These are phyloP conservation scores for Periconia sp. DNA, from an alignment of 2,329 filamentous ascomycete species.

Conservation along the genomic window DNA sequence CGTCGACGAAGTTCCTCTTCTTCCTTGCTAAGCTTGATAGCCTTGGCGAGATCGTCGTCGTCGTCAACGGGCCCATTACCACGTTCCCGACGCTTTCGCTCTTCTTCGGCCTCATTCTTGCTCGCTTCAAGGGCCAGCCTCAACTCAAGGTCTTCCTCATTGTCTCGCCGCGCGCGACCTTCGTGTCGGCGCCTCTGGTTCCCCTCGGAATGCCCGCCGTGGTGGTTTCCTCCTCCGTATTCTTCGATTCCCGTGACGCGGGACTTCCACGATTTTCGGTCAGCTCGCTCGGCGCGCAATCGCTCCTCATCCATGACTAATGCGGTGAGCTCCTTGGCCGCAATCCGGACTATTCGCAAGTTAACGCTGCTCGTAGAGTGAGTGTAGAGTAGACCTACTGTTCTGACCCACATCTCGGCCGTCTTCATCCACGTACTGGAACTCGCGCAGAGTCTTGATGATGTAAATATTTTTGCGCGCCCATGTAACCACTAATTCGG, in stretches of 20 bases:
- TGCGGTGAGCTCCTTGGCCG: constrained; percentile 92
- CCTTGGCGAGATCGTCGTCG: constrained; percentile 91
- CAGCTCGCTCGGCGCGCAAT: constrained; percentile 84
- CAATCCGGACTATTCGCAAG: constrained; percentile 75
- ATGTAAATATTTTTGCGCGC: constrained; percentile 98
- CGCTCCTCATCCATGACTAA: constrained; percentile 93
- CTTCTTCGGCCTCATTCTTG: constrained; percentile 93
- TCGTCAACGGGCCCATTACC: constrained; percentile 56
- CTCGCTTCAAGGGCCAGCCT: constrained; percentile 91
- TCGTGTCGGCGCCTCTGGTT: constrained; percentile 46
- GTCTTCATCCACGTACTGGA: constrained; percentile 95
- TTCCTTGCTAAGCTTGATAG: constrained; percentile 91
- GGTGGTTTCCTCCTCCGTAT: constrained; percentile 57
- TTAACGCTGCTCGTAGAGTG: constrained; percentile 19
- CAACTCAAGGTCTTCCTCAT: constrained; percentile 87
- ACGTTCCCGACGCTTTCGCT: constrained; percentile 71
- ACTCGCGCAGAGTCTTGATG: constrained; percentile 97
- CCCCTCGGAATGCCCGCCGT: constrained; percentile 49
- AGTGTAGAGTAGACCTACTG: constrained; percentile 64
- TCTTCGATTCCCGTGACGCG: constrained; percentile 94
- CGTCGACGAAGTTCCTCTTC: constrained; percentile 88
- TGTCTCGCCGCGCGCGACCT: constrained; percentile 62
- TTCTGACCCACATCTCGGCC: constrained; percentile 95
- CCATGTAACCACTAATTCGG: constrained; percentile 96
- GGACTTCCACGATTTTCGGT: constrained; percentile 95